Evolutionary conservation across 106 monocot species (phyloP).

Genomic region (Narthecium ossifragum): DNA sequence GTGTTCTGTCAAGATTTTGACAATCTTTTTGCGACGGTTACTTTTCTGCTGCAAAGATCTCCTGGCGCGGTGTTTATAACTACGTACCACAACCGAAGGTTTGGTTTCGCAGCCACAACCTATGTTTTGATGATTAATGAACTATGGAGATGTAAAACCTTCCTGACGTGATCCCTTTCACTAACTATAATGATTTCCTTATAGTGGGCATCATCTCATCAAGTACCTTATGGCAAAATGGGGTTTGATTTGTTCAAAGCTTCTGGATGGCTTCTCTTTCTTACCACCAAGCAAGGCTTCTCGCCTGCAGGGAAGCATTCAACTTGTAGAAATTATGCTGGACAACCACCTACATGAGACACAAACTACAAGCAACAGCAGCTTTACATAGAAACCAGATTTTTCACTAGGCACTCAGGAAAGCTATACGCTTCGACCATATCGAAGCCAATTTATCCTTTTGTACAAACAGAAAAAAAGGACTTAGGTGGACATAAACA

Average conservation of each 20-base stretch:
- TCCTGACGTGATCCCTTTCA: too few relatives aligned
- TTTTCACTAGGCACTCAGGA: too few relatives aligned
- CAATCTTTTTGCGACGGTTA: conserved; percentile 78
- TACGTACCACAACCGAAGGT: conserved; percentile 91
- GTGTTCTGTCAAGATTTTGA: conserved; percentile 64
- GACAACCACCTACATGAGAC: too few relatives aligned
- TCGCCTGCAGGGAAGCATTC: conserved; percentile 79
- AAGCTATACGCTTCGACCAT: too few relatives aligned
- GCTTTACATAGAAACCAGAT: too few relatives aligned
- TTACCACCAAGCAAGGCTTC: conserved; percentile 71
- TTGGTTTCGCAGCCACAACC: neutral
- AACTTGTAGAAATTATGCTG: conserved; percentile 70
- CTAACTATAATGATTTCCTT: neutral
- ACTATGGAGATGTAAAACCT: neutral
- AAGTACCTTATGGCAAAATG: conserved; percentile 97
- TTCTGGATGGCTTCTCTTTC: conserved; percentile 85
- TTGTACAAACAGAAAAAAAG: too few relatives aligned
- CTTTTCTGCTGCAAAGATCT: conserved; percentile 66
- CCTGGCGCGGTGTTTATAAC: conserved; percentile 81
- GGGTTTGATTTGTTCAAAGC: conserved; percentile 75
- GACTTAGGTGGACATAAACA: too few relatives aligned
- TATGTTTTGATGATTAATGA: neutral
- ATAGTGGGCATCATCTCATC: conserved; percentile 94
- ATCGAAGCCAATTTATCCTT: too few relatives aligned
- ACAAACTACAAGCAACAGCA: too few relatives aligned